Conservation (phyloP, 768 basidiomycete species). For the Naganishia antarctica region DNA sequence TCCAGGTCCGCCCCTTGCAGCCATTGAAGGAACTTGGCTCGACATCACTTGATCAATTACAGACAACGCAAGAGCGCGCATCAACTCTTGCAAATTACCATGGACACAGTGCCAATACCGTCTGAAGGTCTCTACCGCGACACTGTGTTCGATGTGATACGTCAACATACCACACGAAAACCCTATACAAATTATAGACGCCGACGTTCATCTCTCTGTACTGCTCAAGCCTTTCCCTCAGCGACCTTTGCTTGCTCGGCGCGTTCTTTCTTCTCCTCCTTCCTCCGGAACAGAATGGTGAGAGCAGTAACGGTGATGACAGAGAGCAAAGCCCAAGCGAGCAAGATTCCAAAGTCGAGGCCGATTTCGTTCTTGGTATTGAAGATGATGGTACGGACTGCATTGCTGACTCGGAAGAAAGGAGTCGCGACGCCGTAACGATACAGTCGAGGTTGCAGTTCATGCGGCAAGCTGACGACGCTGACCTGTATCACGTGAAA, state of each 20-base stretch:
- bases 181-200: not conserved
- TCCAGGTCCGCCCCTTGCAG: no score
- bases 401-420: slow-evolving; percentile 43
- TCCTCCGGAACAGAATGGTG: slow-evolving; percentile 38
- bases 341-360: slow-evolving; percentile 42
- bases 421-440: slow-evolving; percentile 47
- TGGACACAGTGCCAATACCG: no score
- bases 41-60: no score
- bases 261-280: slow-evolving; percentile 15
- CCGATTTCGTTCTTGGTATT: slow-evolving; percentile 48
- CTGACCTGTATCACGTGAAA: slow-evolving; percentile 19
- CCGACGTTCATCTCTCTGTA: not conserved
- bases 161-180: no score
- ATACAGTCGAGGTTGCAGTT: slow-evolving; percentile 48
- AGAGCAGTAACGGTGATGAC: slow-evolving; percentile 41
- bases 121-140: no score
- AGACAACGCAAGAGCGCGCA: no score
- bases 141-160: no score
- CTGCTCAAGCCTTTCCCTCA: not conserved
- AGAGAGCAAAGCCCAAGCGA: slow-evolving; percentile 44
- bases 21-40: no score
- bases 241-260: not conserved
- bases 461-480: slow-evolving; percentile 42
- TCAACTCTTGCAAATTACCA: no score
- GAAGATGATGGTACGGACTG: slow-evolving; percentile 48